A percentile compares a stretch with the other conserved stretches of the same genome.
Conservation (phyloP, 2,329 filamentous ascomycete species). For the Chalara sp. region DNA sequence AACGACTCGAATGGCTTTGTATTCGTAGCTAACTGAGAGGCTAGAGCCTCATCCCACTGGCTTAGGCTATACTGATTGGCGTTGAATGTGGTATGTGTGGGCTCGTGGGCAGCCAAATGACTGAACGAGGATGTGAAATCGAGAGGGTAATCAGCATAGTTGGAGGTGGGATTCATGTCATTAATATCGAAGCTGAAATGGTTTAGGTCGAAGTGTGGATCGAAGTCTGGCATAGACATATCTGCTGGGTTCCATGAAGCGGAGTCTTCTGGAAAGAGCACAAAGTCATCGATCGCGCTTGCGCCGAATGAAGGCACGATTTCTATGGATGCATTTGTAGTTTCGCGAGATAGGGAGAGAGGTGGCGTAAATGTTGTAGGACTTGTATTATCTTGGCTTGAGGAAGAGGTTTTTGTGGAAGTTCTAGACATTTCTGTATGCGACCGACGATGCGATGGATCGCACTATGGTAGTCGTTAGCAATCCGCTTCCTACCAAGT, state of each 20-base stretch:
- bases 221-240: slow-evolving; percentile 10
- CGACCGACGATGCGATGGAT: slow-evolving; percentile 23
- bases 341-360: slow-evolving; percentile 3
- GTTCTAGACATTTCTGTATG: slow-evolving; percentile 17
- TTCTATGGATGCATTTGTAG: slow-evolving; percentile 10
- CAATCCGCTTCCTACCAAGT: background rate
- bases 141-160: slow-evolving; percentile 7
- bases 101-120: slow-evolving; percentile 3
- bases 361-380: slow-evolving; percentile 9
- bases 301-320: slow-evolving; percentile 13
- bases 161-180: slow-evolving; percentile 6
- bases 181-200: slow-evolving; percentile 21
- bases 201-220: slow-evolving; percentile 15
- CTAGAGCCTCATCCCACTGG: slow-evolving; percentile 4
- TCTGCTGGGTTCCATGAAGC: slow-evolving; percentile 18
- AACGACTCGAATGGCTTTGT: slow-evolving; percentile 5
- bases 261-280: slow-evolving; percentile 22
- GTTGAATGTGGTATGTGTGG: slow-evolving; percentile 1
- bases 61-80: slow-evolving; percentile 8
- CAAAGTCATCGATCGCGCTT: slow-evolving; percentile 22
- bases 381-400: slow-evolving; percentile 11
- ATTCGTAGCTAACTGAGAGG: slow-evolving; percentile 1
- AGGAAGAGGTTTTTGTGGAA: slow-evolving; percentile 14
- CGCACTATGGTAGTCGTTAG: slow-evolving; percentile 20
- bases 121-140: slow-evolving; percentile 13